Conservation (phyloP, 192 early-diverging fungal species). For the Umbelopsis isabellina region DNA sequence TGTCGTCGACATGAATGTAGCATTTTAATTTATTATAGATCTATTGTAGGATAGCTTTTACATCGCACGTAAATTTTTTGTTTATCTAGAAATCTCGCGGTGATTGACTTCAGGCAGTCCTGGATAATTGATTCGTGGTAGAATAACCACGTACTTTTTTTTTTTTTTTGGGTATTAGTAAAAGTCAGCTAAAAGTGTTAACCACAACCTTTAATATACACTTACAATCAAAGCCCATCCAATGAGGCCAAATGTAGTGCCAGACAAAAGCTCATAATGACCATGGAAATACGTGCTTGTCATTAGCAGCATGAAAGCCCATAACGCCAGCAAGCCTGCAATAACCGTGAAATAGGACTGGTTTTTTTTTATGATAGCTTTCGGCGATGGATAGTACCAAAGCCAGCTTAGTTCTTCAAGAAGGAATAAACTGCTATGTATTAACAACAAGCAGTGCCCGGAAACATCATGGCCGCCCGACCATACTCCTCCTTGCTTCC, state of each 20-base stretch:
- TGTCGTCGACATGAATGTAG: slow-evolving; percentile 16
- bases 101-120: slow-evolving; percentile 1
- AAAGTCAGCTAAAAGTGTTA: neutral
- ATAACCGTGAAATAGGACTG: slow-evolving; percentile 28
- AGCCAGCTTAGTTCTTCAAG: slow-evolving; percentile 64
- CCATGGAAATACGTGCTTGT: slow-evolving; percentile 85
- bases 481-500: slow-evolving; percentile 69
- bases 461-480: slow-evolving; percentile 82
- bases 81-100: slow-evolving; percentile 11
- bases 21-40: slow-evolving; percentile 10
- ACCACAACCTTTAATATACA: neutral
- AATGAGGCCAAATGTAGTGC: slow-evolving; percentile 65
- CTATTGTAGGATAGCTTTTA: neutral
- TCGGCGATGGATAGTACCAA: slow-evolving; percentile 27
- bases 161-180: no score
- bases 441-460: slow-evolving; percentile 85
- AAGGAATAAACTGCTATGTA: slow-evolving; percentile 75
- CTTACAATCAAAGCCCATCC: slow-evolving; percentile 64
- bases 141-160: slow-evolving; percentile 9
- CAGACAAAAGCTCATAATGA: slow-evolving; percentile 66
- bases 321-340: slow-evolving; percentile 56
- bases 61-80: neutral
- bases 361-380: slow-evolving; percentile 28
- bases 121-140: slow-evolving; percentile 6
- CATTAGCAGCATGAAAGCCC: slow-evolving; percentile 77